Base-by-base conservation (phyloP, 768 basidiomycete species). In the Gelatoporia subvermispora region DNA sequence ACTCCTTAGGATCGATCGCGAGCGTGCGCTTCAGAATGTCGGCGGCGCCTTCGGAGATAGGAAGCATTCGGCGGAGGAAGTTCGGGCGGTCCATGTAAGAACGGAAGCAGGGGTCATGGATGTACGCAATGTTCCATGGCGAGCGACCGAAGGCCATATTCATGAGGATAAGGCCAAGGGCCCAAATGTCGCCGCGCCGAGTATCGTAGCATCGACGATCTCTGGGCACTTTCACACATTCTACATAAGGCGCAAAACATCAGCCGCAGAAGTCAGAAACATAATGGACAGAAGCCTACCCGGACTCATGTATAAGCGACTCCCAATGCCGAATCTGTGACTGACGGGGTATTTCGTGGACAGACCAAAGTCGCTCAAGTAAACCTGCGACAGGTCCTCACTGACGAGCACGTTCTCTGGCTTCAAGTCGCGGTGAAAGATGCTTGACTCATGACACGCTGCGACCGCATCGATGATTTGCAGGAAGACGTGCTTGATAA, bases 141-240 rank as follows among this genome's bases (percentile, higher is more conserved):
- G 82, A 84, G 21, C 85, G 77, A 16, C 84, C 83, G 47, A 83
- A 83, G 41, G 87, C 80, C 69, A 95, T 78, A 65, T 91, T 93
- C 55, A 85, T 75, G 47, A 95, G 75, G 53, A 95, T 86, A 52
- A 95, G 76, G 17, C 85, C 86, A 20, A 88, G 65, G 8, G 85
- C 74, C 86, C 86, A 88, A 50, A 86, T 74, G 54, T 88, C 85
- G 72, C 77, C 84, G 47, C 77, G 70, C 10, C 72, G 69, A 43
- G 83, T 81, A 24, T 79, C 79, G 68, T 88, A 75, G 52, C 65
- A 58, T 61, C 74, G 58, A 49, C 68, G 66, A 62, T 73, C 60
- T 47, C 71, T 58, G 28, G 76, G 70, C 41, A 68, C 60, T 16
- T 73, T 71, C 42, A 79, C 68, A 56, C 81, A 83, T 64, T 86